Conservation (phyloP, 2,329 filamentous ascomycete species). For the Aspergillus novofumigatus region DNA sequence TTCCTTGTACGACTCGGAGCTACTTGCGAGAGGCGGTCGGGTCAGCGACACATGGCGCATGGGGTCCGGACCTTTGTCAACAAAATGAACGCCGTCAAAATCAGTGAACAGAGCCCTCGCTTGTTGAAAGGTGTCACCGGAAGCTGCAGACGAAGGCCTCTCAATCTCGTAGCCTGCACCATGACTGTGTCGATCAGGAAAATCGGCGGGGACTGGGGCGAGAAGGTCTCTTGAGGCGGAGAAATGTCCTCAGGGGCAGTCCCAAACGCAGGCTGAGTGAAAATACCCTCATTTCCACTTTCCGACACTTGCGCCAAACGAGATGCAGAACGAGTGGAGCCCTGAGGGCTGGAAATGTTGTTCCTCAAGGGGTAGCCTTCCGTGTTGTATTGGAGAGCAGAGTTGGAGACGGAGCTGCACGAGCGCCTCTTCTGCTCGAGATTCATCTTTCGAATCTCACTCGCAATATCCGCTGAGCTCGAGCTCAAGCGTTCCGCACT, state of each 20-base stretch:
- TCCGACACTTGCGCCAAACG: conserved; percentile 39
- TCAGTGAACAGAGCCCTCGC: conserved; percentile 43
- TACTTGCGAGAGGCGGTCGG: conserved; percentile 38
- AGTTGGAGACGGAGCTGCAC: conserved; percentile 41
- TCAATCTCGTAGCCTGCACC: conserved; percentile 17
- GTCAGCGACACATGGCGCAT: conserved; percentile 35
- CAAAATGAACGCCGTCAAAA: conserved; percentile 49
- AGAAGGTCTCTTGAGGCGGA: conserved; percentile 8
- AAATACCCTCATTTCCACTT: conserved; percentile 32
- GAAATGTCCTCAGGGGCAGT: conserved; percentile 17
- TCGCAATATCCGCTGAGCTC: conserved; percentile 42
- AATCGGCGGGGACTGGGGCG: conserved; percentile 5
- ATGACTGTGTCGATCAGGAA: conserved; percentile 15
- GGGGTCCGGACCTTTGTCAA: conserved; percentile 21
- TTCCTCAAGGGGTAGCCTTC: conserved; percentile 37
- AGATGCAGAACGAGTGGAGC: conserved; percentile 40
- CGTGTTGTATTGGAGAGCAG: conserved; percentile 37
- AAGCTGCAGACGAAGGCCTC: conserved; percentile 38
- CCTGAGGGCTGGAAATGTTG: conserved; percentile 38
- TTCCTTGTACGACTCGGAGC: conserved; percentile 36
- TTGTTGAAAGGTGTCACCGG: conserved; percentile 45
- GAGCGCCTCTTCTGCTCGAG: conserved; percentile 42
- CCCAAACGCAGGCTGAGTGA: conserved; percentile 4
- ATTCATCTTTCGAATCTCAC: conserved; percentile 45
- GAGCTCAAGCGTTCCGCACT: conserved; percentile 47